A percentile compares a stretch with the other conserved stretches of the same genome.
These are phyloP conservation scores for Nothophaeocryptopus gaeumannii DNA, from an alignment of 2,329 filamentous ascomycete genomes.

Conservation along the genomic window DNA sequence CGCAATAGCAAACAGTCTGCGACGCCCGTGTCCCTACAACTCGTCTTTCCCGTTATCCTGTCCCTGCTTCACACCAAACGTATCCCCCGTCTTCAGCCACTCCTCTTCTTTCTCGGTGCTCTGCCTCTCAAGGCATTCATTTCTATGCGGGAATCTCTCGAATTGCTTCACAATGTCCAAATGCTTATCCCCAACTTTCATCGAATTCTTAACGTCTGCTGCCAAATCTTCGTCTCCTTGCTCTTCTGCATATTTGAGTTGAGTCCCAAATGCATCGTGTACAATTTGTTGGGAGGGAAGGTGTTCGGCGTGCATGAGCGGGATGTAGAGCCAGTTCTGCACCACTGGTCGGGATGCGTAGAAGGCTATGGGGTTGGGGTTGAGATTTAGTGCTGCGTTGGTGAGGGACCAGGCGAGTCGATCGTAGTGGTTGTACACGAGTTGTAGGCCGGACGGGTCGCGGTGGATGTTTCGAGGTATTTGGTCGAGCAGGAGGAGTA, in stretches of 20 bases:
- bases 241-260: slow-evolving; percentile 26
- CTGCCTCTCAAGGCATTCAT: slow-evolving; percentile 50
- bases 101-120: slow-evolving; percentile 50
- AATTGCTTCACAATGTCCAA: slow-evolving; percentile 52
- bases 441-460: slow-evolving; percentile 39
- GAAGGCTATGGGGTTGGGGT: slow-evolving; percentile 11
- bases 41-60: too few species aligned
- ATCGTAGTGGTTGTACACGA: slow-evolving; percentile 58
- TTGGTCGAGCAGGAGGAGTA: slow-evolving; percentile 62
- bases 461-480: slow-evolving; percentile 62
- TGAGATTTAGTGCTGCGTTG: slow-evolving; percentile 17
- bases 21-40: too few species aligned
- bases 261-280: slow-evolving; percentile 18
- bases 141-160: slow-evolving; percentile 60
- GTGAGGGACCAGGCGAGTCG: slow-evolving; percentile 45
- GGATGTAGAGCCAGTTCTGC: slow-evolving; percentile 59
- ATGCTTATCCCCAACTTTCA: slow-evolving; percentile 48
- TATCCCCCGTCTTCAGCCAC: slow-evolving; percentile 48
- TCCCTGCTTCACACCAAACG: slow-evolving; percentile 39
- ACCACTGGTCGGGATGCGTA: slow-evolving; percentile 31
- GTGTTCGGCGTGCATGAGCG: slow-evolving; percentile 59
- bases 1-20: too few species aligned
- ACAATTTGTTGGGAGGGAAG: slow-evolving; percentile 44
- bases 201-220: slow-evolving; percentile 31
- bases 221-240: slow-evolving; percentile 36